Base-by-base conservation (phyloP, 1,284 basidiomycete species). In the Flammula alnicola region DNA sequence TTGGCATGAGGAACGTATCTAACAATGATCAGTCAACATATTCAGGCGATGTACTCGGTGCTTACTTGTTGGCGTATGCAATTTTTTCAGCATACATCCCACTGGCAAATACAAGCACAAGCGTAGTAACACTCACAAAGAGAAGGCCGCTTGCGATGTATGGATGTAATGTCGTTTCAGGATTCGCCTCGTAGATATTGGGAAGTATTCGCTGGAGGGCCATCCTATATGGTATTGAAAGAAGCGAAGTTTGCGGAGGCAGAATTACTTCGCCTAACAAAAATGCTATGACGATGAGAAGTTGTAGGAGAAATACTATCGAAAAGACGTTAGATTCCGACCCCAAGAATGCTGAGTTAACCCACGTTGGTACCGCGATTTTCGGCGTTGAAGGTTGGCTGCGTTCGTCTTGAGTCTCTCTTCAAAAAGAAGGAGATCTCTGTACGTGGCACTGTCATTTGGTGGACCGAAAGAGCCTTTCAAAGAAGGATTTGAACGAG, bases 1-100 rank as follows among this genome's bases (percentile, higher is more conserved):
- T 99, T 99, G 8, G 95, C 93, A 62, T 98, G 96, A 1, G 94
- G 95, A 14, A 98, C 92, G 65, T 98, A 99, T 74, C 94, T 96
- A 64, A 44, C n/a, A 10, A 42, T 10, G 8, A 20, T 10, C 42
- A 30, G 43, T 46, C 25, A 14, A 16, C 7, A 37, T 20, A 17
- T 8, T 10, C 17, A 11, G 25, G 5, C 25, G 1, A 12, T 16
- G 20, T n/a, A 20, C n/a, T 14, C 10, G 19, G 20, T 26, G 29
- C 88, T 58, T 65, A 94, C 95, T 90, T 88, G 73, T 98, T 95
- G 7, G 96, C 95, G 63, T 98, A 98, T 0, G 85, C 88, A 59
- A 99, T 97, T 74, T 96, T 95, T 70, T 98, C 95, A 6, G 89
- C 81, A 64, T 98, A 98, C 83, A 97, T 90, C 6, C 96, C 96